Evolutionary conservation across 1,284 basidiomycete genomes (phyloP), one percentile per base, ranked within the genome.

Genomic region (Schizophyllum commune): DNA sequence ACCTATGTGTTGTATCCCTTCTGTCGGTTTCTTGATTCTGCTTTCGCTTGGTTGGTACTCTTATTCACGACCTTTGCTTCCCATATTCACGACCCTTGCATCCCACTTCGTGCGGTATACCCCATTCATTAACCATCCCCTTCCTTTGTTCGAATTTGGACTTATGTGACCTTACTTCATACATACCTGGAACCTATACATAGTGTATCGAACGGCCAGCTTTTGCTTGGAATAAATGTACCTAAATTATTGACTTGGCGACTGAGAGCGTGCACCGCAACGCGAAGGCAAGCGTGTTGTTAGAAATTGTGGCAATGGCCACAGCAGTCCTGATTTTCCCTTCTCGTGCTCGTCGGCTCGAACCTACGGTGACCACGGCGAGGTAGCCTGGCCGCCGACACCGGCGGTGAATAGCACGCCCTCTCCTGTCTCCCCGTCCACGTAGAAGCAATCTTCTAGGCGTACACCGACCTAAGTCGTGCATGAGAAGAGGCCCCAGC

Each of bases 381-480:
- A 77, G 20, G 58, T 65, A 4, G 84, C 81, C 51, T 78, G 81
- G 3, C 86, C 87, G 6, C 88, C 88, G 32, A 83, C 82, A 9
- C 78, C 80, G 32, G 73, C 78, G 1, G 88, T 91, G 32, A 91
- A 76, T 70, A 83, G 82, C 47, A 80, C 73, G 17, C 83, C 77
- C 0, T 69, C 68, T 0, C 88, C 86, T 17, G 39, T 4, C 32
- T 77, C 70, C 34, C 81, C 77, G 22, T 78, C 71, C 59, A 94
- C 80, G 64, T 86, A 88, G 68, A 93, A 89, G 68, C 90, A 92
- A 69, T 94, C 92, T 69, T 94, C 92, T 56, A 94, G 73, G 47
- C 92, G 81, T 15, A 94, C 82, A 0, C 92, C 92, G 54, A 88
- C 76, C 84, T 87, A 63, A 47, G 56, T 61, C 27, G 13, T 39